A percentile compares a stretch with the other conserved stretches of the same genome.
Conservation (phyloP, 257 asterid species). For the Solanum phureja region DNA sequence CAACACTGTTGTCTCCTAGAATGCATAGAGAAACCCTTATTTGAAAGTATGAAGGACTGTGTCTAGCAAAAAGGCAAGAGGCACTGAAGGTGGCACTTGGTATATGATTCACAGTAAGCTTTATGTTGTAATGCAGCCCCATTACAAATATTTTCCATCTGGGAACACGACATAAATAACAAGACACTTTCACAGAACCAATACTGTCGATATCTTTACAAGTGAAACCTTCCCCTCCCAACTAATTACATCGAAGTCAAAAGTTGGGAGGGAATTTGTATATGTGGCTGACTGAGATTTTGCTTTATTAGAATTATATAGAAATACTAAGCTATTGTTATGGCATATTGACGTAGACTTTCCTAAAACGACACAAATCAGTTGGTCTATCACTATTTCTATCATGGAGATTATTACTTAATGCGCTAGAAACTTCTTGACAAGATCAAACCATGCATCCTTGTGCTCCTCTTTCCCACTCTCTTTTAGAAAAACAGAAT, state of each 20-base stretch:
- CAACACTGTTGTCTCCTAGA: not conserved
- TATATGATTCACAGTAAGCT: not conserved
- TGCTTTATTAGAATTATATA: not conserved
- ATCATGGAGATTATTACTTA: not conserved
- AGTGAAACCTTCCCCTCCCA: not conserved
- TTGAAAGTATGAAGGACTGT: not conserved
- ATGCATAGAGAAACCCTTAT: not conserved
- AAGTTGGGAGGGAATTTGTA: not conserved
- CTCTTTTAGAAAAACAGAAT: not conserved
- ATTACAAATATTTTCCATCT: not conserved
- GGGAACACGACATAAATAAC: not conserved
- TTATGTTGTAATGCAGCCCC: not conserved
- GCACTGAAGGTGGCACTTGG: not conserved
- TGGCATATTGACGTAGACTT: not conserved
- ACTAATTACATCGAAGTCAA: not conserved
- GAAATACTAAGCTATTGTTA: not conserved
- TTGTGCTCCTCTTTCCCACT: not conserved
- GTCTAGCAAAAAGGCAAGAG: not conserved
- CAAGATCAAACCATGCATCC: not conserved
- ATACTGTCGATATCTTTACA: not conserved
- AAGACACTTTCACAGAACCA: not conserved
- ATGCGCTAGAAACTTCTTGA: not conserved
- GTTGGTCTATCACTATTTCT: not conserved
- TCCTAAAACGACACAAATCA: not conserved
- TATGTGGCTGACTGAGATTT: not conserved